Evolutionary conservation across 1,139 yeast genomes (phyloP), one percentile per base, ranked within the genome.

Genomic region (Blastobotrys persicus): DNA sequence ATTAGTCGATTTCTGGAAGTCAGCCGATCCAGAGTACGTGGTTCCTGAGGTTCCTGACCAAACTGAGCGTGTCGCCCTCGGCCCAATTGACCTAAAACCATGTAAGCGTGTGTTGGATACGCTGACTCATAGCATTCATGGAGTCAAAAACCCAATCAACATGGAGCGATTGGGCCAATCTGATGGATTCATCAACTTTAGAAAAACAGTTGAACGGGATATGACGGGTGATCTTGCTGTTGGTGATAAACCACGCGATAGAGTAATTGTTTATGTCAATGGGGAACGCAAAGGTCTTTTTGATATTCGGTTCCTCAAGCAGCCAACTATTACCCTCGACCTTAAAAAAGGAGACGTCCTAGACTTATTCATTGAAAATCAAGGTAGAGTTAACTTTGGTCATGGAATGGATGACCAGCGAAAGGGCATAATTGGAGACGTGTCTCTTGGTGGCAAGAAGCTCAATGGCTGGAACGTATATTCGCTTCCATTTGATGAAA

Each of bases 311-410:
- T 20, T 37, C 19, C 33, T 11, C 14, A 28, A 28, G 16, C 17
- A 6, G 3, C 23, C 20, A 16, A 31, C 34, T 13, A 34, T 46
- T n/a, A 12, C 14, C n/a, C 31, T 46, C 9, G 45, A 46, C 32
- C 33, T 46, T 14, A 31, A 41, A 18, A 35, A 41, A 18, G 49
- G 49, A 6, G 49, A 46, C 41, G 34, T 9, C 4, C 32, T 46
- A 14, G 45, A 46, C 13, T 16, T 46, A 28, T 40, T 46, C 26
- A 44, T 46, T 7, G 49, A 46, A 18, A 46, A 46, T 20, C n/a
- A 31, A 40, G 49, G 49, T n/a, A 46, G 49, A 41, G 45, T 46
- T 20, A 42, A 46, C 38, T 38, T 20, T 40, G 47, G 19, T 2
- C 38, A 34, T 2, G 17, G 16, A 3, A 19, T 40, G 20, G 20